Evolutionary conservation across 176 grass and related monocot species (phyloP), one percentile per base, ranked within the genome.

Genomic region (Lolium rigidum): DNA sequence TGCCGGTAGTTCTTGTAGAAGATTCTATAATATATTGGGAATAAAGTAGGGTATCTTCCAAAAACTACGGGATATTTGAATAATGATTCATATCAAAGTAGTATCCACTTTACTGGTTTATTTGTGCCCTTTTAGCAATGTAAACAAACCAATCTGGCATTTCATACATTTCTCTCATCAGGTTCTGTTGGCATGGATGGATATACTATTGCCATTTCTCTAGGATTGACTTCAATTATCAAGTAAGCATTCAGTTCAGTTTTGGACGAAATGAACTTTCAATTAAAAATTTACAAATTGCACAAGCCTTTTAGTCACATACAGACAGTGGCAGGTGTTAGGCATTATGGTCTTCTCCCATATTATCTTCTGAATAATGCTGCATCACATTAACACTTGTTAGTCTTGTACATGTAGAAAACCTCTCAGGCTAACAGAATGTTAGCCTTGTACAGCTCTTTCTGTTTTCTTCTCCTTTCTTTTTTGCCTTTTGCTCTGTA

Each of bases 191-290:
- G 80, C 15, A 81, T 76, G 61, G 91, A 95, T 78, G 95, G 93
- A 90, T 98, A 93, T 87, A 64, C 89, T 90, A 90, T 98, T 78
- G 91, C 93, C 70, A 35, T 94, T 87, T 90, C 88, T 39, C 72
- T 98, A 90, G 95, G 95, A 77, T 72, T 92, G 48, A 90, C 93
- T 83, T 94, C 95, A 47, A 82, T 98, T 71, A 89, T 98, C 57
- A 98, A 95, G 95, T 38, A 70, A 37, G 44, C 5, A 12, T 86
- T 35, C 39, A 71, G 6, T 16, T 60, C 12, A 18, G 54, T 58
- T 73, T 59, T 25, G 1, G 9, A 9, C 0, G 6, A 71, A 70
- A 41, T 14, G 22, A 82, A 4, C n/a, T 10, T 55, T 41, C 4
- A 43, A 20, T 56, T 56, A 24, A 55, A 21, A 15, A 7, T 20